These are phyloP conservation scores for Pyrenophora tritici-repentis DNA, from an alignment of 2,329 filamentous ascomycete genomes.

Conservation along the genomic window DNA sequence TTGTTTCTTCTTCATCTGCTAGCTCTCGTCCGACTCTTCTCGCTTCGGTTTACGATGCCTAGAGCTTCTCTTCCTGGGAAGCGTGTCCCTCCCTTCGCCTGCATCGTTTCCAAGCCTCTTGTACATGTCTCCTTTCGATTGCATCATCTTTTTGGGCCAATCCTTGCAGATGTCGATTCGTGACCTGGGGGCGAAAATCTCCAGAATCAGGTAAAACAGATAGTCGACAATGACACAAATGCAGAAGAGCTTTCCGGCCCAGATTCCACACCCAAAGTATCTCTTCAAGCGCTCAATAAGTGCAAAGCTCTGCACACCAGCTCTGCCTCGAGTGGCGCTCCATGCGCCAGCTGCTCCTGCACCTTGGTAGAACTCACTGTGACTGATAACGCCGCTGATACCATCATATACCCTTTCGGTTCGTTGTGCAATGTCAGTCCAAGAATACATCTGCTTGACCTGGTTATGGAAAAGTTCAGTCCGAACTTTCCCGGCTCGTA, in stretches of 20 bases:
- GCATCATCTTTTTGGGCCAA: conserved; percentile 77
- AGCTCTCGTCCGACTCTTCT: conserved; percentile 25
- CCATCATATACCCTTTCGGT: conserved; percentile 96
- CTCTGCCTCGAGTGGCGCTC: conserved; percentile 71
- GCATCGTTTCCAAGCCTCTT: conserved; percentile 15
- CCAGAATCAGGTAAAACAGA: conserved; percentile 83
- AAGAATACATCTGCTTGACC: conserved; percentile 98
- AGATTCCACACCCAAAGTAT: conserved; percentile 97
- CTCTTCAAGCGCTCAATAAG: conserved; percentile 93
- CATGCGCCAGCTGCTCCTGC: conserved; percentile 69
- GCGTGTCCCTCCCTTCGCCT: conserved; percentile 9
- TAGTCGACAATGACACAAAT: conserved; percentile 94
- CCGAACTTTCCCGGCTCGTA: conserved; percentile 83
- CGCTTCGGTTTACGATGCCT: conserved; percentile 34
- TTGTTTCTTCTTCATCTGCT: neutral
- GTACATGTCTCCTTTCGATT: conserved; percentile 18
- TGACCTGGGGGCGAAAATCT: conserved; percentile 82
- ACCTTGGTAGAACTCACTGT: conserved; percentile 85
- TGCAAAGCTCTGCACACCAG: conserved; percentile 80
- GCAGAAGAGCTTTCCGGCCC: conserved; percentile 97
- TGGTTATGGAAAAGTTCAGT: conserved; percentile 96
- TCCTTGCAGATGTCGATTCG: conserved; percentile 87
- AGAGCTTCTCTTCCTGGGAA: conserved; percentile 34
- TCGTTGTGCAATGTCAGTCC: conserved; percentile 91
- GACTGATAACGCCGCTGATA: conserved; percentile 82